phyloP scores from a whole-genome alignment of 2,329 filamentous ascomycete species.

The Lachnellula subtilissima region DNA sequence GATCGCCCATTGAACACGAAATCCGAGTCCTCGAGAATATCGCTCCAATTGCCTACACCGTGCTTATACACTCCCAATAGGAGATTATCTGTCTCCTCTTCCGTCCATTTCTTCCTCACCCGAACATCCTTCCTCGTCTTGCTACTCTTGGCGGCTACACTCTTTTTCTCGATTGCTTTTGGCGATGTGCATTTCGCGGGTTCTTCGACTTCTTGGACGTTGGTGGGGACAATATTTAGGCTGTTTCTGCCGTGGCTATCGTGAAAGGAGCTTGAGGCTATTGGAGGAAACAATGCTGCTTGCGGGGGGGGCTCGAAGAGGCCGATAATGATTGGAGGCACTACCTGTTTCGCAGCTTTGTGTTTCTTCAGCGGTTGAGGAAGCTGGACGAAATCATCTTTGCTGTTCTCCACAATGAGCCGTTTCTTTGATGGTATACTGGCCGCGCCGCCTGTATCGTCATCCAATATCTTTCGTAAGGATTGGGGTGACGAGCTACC shows the following conservation, averaged over 20 bases:
- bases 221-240: conserved; percentile 27
- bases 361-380: conserved; percentile 62
- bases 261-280: conserved; percentile 52
- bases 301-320: conserved; percentile 56
- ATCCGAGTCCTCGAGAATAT: conserved; percentile 55
- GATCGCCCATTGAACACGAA: conserved; percentile 58
- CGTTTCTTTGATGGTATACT: conserved; percentile 47
- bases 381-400: conserved; percentile 60
- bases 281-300: conserved; percentile 59
- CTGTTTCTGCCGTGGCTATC: conserved; percentile 40
- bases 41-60: conserved; percentile 62
- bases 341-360: conserved; percentile 50
- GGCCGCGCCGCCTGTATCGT: conserved; percentile 26
- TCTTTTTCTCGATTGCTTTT: conserved; percentile 1
- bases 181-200: background rate
- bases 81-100: conserved; percentile 59
- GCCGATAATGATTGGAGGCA: conserved; percentile 62
- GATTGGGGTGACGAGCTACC: conserved; percentile 31
- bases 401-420: conserved; percentile 42
- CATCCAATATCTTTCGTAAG: conserved; percentile 31
- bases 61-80: conserved; percentile 57
- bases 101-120: conserved; percentile 58
- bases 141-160: background rate
- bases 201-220: conserved; percentile 11
- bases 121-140: conserved; percentile 45